Evolutionary conservation across 331 rosid species (phyloP).

Genomic region (Prunus yedoensis): DNA sequence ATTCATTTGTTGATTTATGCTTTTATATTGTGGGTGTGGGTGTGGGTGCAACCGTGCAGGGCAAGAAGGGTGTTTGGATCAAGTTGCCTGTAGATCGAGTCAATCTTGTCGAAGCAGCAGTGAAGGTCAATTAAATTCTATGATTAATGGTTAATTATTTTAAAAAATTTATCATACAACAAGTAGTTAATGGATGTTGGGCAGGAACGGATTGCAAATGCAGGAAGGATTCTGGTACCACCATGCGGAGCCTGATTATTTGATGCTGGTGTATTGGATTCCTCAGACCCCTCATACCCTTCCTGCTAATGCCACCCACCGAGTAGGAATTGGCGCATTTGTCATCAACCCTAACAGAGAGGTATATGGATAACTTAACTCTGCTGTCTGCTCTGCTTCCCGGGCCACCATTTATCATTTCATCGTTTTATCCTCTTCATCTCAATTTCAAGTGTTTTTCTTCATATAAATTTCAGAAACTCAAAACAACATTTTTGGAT

Average conservation of each 20-base stretch:
- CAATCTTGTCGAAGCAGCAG: slow-evolving; percentile 68
- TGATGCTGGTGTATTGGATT: slow-evolving; percentile 87
- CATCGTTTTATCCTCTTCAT: not conserved
- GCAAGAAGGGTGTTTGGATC: slow-evolving; percentile 83
- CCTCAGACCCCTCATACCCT: slow-evolving; percentile 50
- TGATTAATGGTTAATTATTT: not conserved
- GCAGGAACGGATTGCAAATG: not conserved
- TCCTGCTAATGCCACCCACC: slow-evolving; percentile 83
- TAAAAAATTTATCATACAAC: no score
- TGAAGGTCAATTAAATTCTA: slow-evolving; percentile 45
- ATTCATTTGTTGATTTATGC: no score
- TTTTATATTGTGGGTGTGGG: no score
- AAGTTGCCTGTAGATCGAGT: slow-evolving; percentile 69
- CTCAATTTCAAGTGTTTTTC: not conserved
- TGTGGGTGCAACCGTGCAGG: slow-evolving; percentile 39
- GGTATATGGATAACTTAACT: slow-evolving; percentile 35
- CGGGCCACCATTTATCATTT: not conserved
- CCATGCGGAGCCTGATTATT: slow-evolving; percentile 84
- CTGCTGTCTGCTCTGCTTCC: no score
- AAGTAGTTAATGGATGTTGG: not conserved
- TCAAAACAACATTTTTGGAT: no score
- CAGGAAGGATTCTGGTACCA: slow-evolving; percentile 95
- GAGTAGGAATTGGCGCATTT: slow-evolving; percentile 74
- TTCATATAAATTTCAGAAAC: not conserved
- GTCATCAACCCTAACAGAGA: slow-evolving; percentile 61